phyloP scores from a whole-genome alignment of 345 rosid genomes.

The Pugionium dolabratum region DNA sequence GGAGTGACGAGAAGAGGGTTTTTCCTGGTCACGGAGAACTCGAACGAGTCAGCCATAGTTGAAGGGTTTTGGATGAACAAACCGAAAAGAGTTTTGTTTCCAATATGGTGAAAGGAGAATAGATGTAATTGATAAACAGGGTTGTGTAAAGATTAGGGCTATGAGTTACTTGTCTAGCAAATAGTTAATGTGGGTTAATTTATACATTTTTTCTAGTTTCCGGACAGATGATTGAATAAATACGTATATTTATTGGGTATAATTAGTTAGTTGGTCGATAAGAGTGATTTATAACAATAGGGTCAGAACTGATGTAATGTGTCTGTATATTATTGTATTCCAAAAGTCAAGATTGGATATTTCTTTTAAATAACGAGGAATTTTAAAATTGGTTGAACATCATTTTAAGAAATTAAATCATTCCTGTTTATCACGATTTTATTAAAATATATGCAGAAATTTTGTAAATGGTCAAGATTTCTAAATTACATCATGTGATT shows the following conservation, averaged over 20 bases:
- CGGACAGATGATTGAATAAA: slow-evolving; percentile 19
- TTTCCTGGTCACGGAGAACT: slow-evolving; percentile 50
- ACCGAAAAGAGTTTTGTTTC: not conserved
- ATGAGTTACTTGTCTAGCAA: slow-evolving; percentile 5
- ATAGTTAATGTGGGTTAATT: not conserved
- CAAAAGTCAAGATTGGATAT: not conserved
- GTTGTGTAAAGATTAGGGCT: not conserved
- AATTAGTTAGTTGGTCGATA: slow-evolving; percentile 24
- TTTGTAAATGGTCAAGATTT: not conserved
- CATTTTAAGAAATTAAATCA: not conserved
- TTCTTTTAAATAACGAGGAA: not conserved
- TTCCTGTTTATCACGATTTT: slow-evolving; percentile 1
- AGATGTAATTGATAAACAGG: not conserved
- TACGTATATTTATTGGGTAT: slow-evolving; percentile 4
- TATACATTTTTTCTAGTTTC: not conserved
- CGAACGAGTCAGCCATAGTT: slow-evolving; percentile 50
- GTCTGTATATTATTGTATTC: not conserved
- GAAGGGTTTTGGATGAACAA: not conserved
- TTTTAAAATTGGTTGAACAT: not conserved
- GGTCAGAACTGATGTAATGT: slow-evolving; percentile 27
- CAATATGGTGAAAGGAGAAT: not conserved
- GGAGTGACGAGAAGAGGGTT: slow-evolving; percentile 63
- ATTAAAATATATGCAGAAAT: not conserved
- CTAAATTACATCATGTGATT: slow-evolving; percentile 1
- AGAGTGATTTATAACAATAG: slow-evolving; percentile 28